Evolutionary conservation across 2,329 filamentous ascomycete species (phyloP).

Genomic region (Bipolaris gigantea): DNA sequence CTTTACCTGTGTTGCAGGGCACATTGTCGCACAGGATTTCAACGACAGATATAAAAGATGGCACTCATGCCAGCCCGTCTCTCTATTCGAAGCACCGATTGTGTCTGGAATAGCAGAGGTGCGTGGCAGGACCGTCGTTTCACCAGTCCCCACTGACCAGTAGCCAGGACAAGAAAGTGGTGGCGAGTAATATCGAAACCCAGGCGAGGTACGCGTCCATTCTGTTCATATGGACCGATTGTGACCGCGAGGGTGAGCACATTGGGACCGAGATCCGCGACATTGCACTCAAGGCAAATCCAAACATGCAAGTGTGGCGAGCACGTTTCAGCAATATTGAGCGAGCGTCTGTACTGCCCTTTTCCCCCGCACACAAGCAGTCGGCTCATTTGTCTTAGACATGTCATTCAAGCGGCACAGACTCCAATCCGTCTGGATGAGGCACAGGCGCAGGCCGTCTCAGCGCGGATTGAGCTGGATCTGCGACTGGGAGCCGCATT

Average conservation of each 20-base stretch:
- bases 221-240: constrained; percentile 98
- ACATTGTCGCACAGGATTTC: constrained; percentile 83
- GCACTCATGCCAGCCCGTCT: constrained; percentile 75
- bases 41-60: constrained; percentile 73
- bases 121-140: constrained; percentile 14
- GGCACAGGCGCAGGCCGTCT: constrained; percentile 81
- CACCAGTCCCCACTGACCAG: constrained; percentile 13
- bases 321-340: constrained; percentile 97
- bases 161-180: constrained; percentile 70
- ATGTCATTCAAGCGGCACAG: constrained; percentile 81
- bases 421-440: constrained; percentile 79
- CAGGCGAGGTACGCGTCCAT: constrained; percentile 73
- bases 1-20: constrained; percentile 92
- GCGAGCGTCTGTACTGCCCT: constrained; percentile 64
- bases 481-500: constrained; percentile 89
- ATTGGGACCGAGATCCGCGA: constrained; percentile 90
- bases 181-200: constrained; percentile 81
- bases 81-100: constrained; percentile 81
- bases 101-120: constrained; percentile 68
- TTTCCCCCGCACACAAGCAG: no score
- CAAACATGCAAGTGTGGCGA: constrained; percentile 74
- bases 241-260: constrained; percentile 94
- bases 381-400: constrained; percentile 54
- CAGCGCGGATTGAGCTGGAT: constrained; percentile 88
- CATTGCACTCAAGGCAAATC: constrained; percentile 74